These are phyloP conservation scores for Xylariaceae sp. DNA, from an alignment of 2,329 filamentous ascomycete genomes.

Conservation along the genomic window DNA sequence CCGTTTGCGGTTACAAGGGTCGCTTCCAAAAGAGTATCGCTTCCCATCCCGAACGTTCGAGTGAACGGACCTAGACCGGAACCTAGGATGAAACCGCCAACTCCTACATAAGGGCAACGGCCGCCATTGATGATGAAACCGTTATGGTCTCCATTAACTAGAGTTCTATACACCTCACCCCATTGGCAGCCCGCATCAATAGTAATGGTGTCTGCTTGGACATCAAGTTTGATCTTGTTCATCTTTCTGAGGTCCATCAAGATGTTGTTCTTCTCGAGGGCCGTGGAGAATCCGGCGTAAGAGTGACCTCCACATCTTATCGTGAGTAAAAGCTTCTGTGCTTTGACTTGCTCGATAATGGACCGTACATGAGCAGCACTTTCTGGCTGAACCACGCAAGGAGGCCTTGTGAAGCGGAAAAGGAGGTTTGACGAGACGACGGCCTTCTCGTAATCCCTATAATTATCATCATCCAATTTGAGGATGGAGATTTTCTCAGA, in stretches of 20 bases:
- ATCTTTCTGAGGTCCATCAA: constrained; percentile 42
- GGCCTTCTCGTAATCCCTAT: constrained; percentile 6
- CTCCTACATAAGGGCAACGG: constrained; percentile 31
- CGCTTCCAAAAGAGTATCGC: not conserved
- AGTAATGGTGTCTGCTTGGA: constrained; percentile 23
- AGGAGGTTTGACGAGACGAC: constrained; percentile 8
- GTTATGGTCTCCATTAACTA: constrained; percentile 36
- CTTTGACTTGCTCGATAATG: not conserved
- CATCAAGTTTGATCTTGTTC: constrained; percentile 39
- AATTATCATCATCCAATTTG: not conserved
- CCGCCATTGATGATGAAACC: constrained; percentile 42
- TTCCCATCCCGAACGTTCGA: constrained; percentile 13
- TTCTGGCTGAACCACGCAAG: constrained; percentile 2
- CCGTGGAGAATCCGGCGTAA: constrained; percentile 33
- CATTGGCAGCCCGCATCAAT: constrained; percentile 41
- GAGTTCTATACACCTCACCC: constrained; percentile 43
- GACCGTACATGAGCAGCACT: not conserved
- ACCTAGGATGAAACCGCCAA: constrained; percentile 9
- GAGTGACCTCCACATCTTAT: constrained; percentile 1
- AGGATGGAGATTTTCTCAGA: no score
- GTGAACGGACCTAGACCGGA: constrained; percentile 13
- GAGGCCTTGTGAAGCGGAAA: not conserved
- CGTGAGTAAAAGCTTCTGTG: not conserved
- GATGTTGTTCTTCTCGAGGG: constrained; percentile 38
- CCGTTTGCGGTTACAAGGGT: constrained; percentile 5